Base-by-base conservation (phyloP, 306 rosid species). In the Phaseolus lunatus region DNA sequence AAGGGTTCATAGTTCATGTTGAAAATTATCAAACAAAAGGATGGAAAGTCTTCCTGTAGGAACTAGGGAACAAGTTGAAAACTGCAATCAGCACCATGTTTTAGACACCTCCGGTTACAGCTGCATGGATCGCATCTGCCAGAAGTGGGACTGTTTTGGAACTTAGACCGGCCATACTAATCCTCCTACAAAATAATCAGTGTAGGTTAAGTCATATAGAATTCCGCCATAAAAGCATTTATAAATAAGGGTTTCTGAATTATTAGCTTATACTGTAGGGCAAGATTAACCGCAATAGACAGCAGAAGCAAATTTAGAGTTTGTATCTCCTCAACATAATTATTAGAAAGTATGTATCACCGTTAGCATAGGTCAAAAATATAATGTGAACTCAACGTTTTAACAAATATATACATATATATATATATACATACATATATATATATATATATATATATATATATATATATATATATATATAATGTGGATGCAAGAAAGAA, bases 81-180 rank as follows among this genome's bases (percentile, higher is more conserved):
- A 57, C 16, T 47, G 78, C 48, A 54, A 39, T 31, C 50, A 4
- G 48, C 20, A 50, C 65, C 52, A 72, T 14, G 67, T 20, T 67
- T 67, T 76, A 96, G 50, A 14, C 77, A 24, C 2, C 82, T 5
- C 86, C 77, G 19, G 94, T 93, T 1, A 89, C 96, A 23, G 97
- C 98, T 4, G 96, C 94, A 80, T 96, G 96, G 31, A 96, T 93
- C 27, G 96, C 98, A 39, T 96, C 97, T 0, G 97, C 88, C 67
- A 96, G 89, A 82, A 91, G 99, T 29, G 97, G 92, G 20, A 96
- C 97, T 5, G 98, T 96, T 85, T 56, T 93, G 26, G 97, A 82
- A 84, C 98, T 93, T 85, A 96, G 86, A 79, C 99, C 98, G 39
- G 99, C 98, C 99, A 96, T 93, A 89, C 99, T 96, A 61, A 96